These are phyloP conservation scores for Cantharellus cinnabarinus DNA, from an alignment of 768 basidiomycete genomes.

Conservation along the genomic window DNA sequence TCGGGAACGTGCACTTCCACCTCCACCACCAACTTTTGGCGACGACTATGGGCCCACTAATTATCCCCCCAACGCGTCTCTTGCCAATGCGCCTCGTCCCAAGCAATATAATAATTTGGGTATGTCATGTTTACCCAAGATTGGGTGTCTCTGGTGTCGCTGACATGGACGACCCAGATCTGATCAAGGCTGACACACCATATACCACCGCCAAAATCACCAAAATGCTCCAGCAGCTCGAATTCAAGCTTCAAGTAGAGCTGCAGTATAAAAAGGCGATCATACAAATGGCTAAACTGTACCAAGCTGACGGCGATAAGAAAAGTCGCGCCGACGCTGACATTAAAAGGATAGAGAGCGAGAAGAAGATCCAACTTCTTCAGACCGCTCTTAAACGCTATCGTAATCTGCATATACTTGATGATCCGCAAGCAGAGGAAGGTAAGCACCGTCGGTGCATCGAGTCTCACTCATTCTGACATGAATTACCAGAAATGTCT, in stretches of 20 bases:
- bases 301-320: constrained; percentile 94
- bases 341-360: constrained; percentile 82
- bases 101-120: constrained; percentile 59
- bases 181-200: constrained; percentile 95
- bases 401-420: constrained; percentile 86
- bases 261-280: constrained; percentile 96
- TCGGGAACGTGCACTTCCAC: constrained; percentile 18
- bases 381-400: constrained; percentile 86
- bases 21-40: constrained; percentile 29
- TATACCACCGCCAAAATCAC: constrained; percentile 92
- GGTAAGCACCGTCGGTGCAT: constrained; percentile 21
- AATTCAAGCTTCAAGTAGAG: constrained; percentile 98
- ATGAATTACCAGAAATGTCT: background rate
- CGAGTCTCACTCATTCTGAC: constrained; percentile 18
- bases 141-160: background rate
- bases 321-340: constrained; percentile 85
- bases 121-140: constrained; percentile 3
- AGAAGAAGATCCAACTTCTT: constrained; percentile 87
- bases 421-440: constrained; percentile 56
- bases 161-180: constrained; percentile 26
- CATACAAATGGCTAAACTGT: constrained; percentile 96
- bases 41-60: constrained; percentile 3
- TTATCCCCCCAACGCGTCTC: constrained; percentile 14
- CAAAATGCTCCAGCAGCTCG: constrained; percentile 92
- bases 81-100: constrained; percentile 19